Evolutionary conservation across 2,329 filamentous ascomycete genomes (phyloP).

Genomic region (Metarhizium humberi): DNA sequence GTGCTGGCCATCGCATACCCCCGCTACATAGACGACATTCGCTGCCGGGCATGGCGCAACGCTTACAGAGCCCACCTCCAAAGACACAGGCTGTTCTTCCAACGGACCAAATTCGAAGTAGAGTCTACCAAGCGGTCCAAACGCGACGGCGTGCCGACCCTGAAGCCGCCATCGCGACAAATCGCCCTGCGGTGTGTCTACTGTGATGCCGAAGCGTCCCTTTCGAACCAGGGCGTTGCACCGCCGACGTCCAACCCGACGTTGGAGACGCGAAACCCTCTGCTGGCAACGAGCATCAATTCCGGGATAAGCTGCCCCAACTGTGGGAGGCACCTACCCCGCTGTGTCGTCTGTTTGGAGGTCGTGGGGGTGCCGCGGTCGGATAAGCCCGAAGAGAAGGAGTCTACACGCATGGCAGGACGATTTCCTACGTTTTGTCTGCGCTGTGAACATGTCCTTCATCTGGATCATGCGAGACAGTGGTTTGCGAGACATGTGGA

Average conservation of each 20-base stretch:
- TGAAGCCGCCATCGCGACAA: slow-evolving; percentile 57
- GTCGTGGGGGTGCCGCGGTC: slow-evolving; percentile 56
- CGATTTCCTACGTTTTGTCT: slow-evolving; percentile 62
- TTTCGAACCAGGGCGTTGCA: slow-evolving; percentile 28
- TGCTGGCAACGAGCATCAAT: slow-evolving; percentile 47
- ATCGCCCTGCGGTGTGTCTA: slow-evolving; percentile 69
- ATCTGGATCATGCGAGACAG: slow-evolving; percentile 56
- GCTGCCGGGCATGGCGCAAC: slow-evolving; percentile 65
- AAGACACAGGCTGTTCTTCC: slow-evolving; percentile 63
- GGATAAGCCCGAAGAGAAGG: slow-evolving; percentile 43
- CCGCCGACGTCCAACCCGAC: slow-evolving; percentile 15
- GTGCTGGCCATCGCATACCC: slow-evolving; percentile 66
- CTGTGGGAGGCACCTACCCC: slow-evolving; percentile 57
- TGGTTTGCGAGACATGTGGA: slow-evolving; percentile 59
- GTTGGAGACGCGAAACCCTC: slow-evolving; percentile 39
- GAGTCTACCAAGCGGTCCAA: slow-evolving; percentile 64
- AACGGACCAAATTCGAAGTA: slow-evolving; percentile 69
- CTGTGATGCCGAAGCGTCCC: slow-evolving; percentile 55
- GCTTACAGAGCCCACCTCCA: slow-evolving; percentile 63
- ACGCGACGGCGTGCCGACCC: slow-evolving; percentile 50
- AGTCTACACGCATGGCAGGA: slow-evolving; percentile 40
- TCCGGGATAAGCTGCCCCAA: slow-evolving; percentile 56
- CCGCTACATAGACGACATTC: slow-evolving; percentile 66
- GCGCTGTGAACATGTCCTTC: slow-evolving; percentile 57
- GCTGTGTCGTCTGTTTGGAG: slow-evolving; percentile 60